A percentile compares a stretch with the other conserved stretches of the same genome.
phyloP scores from a whole-genome alignment of 2,329 filamentous ascomycete species.

The Beauveria caledonica region DNA sequence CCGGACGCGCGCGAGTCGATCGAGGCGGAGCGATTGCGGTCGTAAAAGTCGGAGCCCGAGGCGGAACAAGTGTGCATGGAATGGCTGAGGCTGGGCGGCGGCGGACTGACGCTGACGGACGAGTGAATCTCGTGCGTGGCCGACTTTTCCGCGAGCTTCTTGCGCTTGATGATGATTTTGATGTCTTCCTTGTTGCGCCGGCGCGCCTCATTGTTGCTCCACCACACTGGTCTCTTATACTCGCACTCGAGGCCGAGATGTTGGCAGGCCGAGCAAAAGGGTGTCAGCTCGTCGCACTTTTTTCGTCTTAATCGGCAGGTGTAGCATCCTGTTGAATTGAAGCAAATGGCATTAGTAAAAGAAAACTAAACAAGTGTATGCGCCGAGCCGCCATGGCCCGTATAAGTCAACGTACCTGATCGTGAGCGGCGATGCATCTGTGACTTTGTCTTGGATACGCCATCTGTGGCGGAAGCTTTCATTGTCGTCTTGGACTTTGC shows the following conservation, averaged over 20 bases:
- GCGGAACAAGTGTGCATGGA: conserved; percentile 76
- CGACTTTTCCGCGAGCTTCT: conserved; percentile 85
- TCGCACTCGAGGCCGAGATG: conserved; percentile 80
- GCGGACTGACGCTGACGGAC: conserved; percentile 54
- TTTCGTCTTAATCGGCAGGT: conserved; percentile 59
- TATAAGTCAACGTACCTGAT: conserved; percentile 63
- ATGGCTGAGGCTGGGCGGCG: conserved; percentile 65
- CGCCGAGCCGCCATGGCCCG: too few species aligned
- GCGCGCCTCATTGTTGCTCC: conserved; percentile 85
- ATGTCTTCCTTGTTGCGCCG: conserved; percentile 86
- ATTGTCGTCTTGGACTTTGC: conserved; percentile 50
- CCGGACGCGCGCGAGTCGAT: conserved; percentile 69
- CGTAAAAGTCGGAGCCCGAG: conserved; percentile 60
- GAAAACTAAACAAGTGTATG: too few species aligned
- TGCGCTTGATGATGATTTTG: conserved; percentile 96
- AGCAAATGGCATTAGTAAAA: neutral
- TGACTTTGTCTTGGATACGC: conserved; percentile 57
- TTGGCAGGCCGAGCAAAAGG: conserved; percentile 57
- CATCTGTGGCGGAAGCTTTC: conserved; percentile 40
- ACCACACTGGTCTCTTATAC: conserved; percentile 96
- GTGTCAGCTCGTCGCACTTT: conserved; percentile 60
- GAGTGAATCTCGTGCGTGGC: conserved; percentile 44
- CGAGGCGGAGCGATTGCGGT: conserved; percentile 63
- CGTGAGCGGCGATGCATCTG: conserved; percentile 93
- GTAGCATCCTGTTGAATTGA: conserved; percentile 50